phyloP scores from a whole-genome alignment of 495 filamentous ascomycete species.

The Terfezia claveryi region DNA sequence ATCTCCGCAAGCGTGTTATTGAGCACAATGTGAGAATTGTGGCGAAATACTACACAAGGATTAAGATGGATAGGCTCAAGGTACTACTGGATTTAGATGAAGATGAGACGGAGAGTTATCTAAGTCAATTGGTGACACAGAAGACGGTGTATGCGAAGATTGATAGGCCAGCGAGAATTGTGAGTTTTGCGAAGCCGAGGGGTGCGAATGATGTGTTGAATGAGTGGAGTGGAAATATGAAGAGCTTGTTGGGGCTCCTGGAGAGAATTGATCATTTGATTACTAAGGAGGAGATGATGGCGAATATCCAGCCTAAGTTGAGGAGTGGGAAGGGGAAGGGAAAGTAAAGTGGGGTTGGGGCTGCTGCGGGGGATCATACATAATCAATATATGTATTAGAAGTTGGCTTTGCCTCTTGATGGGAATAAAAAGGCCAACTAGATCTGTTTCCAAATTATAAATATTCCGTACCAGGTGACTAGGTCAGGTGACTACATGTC shows the following conservation, averaged over 20 bases:
- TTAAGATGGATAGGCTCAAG: conserved; percentile 71
- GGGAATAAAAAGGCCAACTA: no score
- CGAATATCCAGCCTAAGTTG: conserved; percentile 59
- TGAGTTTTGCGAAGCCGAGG: conserved; percentile 79
- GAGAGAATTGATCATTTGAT: conserved; percentile 96
- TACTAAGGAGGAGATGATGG: conserved; percentile 99
- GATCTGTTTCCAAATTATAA: no score
- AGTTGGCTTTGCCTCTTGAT: no score
- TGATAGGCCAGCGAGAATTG: conserved; percentile 73
- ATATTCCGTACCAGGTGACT: no score
- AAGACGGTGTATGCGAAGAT: conserved; percentile 98
- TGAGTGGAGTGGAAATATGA: conserved; percentile 98
- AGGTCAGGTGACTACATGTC: no score
- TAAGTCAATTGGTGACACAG: conserved; percentile 78
- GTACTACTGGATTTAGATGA: conserved; percentile 76
- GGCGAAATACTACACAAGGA: conserved; percentile 96
- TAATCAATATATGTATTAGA: no score
- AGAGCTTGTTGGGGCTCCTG: conserved; percentile 72
- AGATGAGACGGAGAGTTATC: conserved; percentile 93
- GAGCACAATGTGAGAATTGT: conserved; percentile 96
- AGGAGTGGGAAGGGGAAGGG: neutral
- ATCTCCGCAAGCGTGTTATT: conserved; percentile 90
- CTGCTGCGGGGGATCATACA: no score
- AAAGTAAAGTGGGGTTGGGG: neutral
- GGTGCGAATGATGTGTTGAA: conserved; percentile 95